Conservation (phyloP, 805 yeast species). For the Kuraishia capsulata region DNA sequence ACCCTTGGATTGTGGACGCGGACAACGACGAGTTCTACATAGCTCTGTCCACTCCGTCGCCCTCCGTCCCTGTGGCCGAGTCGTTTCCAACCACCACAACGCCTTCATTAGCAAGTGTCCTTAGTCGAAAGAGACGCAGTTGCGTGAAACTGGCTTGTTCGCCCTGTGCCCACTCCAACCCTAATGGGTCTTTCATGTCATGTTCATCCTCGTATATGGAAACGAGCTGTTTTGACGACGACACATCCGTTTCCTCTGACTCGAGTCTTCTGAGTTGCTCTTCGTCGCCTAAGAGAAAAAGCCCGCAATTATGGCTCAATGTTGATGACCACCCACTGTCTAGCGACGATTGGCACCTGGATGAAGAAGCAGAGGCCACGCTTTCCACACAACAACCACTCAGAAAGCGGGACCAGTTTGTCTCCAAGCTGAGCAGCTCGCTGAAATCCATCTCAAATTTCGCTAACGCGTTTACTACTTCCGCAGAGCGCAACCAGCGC, state of each 20-base stretch:
- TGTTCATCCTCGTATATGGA: background rate
- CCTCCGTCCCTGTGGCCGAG: too few species aligned
- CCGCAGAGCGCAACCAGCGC: slow-evolving; percentile 1
- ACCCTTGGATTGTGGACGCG: background rate
- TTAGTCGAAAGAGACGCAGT: background rate
- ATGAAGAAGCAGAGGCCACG: too few species aligned
- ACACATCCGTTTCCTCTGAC: background rate
- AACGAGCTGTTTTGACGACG: background rate
- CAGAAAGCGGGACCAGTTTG: too few species aligned
- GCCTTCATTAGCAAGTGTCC: background rate
- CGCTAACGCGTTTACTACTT: background rate
- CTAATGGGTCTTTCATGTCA: background rate
- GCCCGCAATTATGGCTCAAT: background rate
- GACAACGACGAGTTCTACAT: background rate
- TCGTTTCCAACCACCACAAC: too few species aligned
- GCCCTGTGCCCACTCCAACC: background rate
- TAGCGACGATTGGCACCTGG: too few species aligned
- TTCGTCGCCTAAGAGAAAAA: background rate
- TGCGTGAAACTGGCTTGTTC: background rate
- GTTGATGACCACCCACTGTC: background rate
- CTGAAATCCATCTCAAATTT: background rate
- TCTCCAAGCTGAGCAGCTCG: slow-evolving; percentile 1
- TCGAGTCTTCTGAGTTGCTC: background rate
- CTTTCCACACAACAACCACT: too few species aligned
- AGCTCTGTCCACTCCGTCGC: background rate